These are phyloP conservation scores for Saccharomycopsis sp. DNA, from an alignment of 805 yeast genomes.

Conservation along the genomic window DNA sequence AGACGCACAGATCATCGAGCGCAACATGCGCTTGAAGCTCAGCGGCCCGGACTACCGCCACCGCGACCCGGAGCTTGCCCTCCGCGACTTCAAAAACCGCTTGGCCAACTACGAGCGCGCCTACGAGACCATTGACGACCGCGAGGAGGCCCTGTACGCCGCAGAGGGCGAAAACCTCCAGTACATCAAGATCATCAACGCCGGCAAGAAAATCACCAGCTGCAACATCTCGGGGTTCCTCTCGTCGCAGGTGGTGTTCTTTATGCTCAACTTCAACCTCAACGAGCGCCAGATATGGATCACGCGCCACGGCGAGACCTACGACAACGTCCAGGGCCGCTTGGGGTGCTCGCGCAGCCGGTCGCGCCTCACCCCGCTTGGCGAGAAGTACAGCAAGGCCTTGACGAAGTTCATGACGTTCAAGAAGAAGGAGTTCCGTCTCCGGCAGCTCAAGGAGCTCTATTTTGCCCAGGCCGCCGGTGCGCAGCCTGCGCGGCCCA, in stretches of 20 bases:
- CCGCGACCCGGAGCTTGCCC: conserved; percentile 55
- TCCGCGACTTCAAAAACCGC: conserved; percentile 36
- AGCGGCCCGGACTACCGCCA: conserved; percentile 47
- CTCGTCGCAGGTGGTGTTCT: conserved; percentile 90
- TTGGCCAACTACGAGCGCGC: conserved; percentile 46
- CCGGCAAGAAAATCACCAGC: conserved; percentile 58
- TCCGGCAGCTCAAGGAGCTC: conserved; percentile 50
- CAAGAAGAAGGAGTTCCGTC: conserved; percentile 65
- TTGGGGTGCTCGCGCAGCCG: conserved; percentile 69
- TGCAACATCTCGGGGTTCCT: conserved; percentile 68
- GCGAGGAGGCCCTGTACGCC: conserved; percentile 39
- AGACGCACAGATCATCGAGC: conserved; percentile 25
- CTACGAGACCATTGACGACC: conserved; percentile 42
- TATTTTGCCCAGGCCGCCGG: conserved; percentile 35
- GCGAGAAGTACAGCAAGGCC: conserved; percentile 64
- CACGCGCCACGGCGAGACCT: conserved; percentile 89
- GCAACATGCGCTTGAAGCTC: conserved; percentile 29
- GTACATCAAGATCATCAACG: conserved; percentile 57
- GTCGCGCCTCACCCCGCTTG: conserved; percentile 71
- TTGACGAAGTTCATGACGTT: conserved; percentile 64
- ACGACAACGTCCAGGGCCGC: conserved; percentile 74
- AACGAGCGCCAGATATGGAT: conserved; percentile 92
- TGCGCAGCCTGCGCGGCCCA: not conserved
- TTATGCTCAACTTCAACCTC: conserved; percentile 80
- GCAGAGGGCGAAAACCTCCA: conserved; percentile 37